phyloP scores from a whole-genome alignment of 345 rosid species.

The Cardamine resedifolia region DNA sequence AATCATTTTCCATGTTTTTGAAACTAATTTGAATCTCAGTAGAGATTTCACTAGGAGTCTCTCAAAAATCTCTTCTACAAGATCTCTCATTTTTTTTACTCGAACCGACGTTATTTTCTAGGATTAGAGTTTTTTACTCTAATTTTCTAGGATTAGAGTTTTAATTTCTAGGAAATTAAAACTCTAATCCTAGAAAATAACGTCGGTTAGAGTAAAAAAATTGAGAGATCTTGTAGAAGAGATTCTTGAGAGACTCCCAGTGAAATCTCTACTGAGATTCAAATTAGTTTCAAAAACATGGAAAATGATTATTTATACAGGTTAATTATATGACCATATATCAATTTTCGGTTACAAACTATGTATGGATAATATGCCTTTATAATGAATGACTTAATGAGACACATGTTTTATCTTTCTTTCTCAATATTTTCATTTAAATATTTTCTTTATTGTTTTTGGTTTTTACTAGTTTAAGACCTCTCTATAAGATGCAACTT shows the following conservation, averaged over 20 bases:
- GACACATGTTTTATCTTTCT: not conserved
- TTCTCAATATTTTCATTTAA: not conserved
- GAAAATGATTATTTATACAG: not conserved
- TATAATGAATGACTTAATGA: no score
- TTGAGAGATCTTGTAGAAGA: not conserved
- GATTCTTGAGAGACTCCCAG: slow-evolving; percentile 14
- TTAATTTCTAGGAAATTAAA: no score
- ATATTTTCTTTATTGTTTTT: not conserved
- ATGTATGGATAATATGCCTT: not conserved
- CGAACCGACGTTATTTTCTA: not conserved
- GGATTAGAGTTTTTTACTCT: not conserved
- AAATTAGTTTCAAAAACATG: not conserved
- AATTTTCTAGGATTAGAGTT: no score
- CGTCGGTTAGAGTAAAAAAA: not conserved
- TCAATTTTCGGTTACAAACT: not conserved
- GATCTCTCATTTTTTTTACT: not conserved
- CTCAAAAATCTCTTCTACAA: not conserved
- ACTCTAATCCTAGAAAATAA: not conserved
- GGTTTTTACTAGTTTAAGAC: not conserved
- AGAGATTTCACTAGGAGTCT: slow-evolving; percentile 14
- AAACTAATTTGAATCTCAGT: not conserved
- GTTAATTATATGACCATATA: not conserved
- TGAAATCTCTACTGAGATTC: slow-evolving; percentile 9
- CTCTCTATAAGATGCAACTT: not conserved
- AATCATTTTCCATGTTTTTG: not conserved